Evolutionary conservation across 106 monocot genomes (phyloP), one percentile per base, ranked within the genome.

Genomic region (Platanthera guangdongensis): DNA sequence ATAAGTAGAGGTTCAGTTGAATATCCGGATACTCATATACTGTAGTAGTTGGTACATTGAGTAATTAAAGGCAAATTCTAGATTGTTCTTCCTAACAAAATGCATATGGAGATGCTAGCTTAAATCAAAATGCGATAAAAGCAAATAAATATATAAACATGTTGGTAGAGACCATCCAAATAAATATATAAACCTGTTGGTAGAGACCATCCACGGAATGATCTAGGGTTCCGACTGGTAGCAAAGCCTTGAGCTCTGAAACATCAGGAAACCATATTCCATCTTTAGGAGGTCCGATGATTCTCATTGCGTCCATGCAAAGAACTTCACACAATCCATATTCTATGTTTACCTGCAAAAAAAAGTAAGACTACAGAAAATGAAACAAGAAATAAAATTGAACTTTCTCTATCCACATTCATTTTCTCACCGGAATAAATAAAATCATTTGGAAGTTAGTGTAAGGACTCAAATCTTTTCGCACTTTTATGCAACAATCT

Each of bases 261-360:
- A 85, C 49, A 69, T 87, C 82, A 76, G 90, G 86, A 76, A 92
- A 82, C 95, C 92, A 95, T 2, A 62, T 87, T 22, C 77, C 82
- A 77, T 87, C 80, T 46, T 75, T 85, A 45, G 94, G 88, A 74
- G 59, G 85, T 9, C 18, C 39, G 39, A 45, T 15, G 28, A 11
- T 9, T 7, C 79, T 57, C 52, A 93, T 91, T 65, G 90, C 69
- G 68, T 49, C 74, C 16, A 72, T 50, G 39, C 77, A 83, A 32
- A 95, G 52, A 51, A 89, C 72, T 84, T 95, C 95, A 72, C 87
- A 90, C 60, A 92, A 73, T 25, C 95, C 95, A 57, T 88, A 88
- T 72, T 95, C 95, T 67, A 95, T 89, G 51, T 90, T 88, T n/a
- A 86, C 92, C 95, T 95, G 83, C 48, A 72, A 45, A 80, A 49